Evolutionary conservation across 768 basidiomycete genomes (phyloP).

Genomic region (Mycena polygramma): DNA sequence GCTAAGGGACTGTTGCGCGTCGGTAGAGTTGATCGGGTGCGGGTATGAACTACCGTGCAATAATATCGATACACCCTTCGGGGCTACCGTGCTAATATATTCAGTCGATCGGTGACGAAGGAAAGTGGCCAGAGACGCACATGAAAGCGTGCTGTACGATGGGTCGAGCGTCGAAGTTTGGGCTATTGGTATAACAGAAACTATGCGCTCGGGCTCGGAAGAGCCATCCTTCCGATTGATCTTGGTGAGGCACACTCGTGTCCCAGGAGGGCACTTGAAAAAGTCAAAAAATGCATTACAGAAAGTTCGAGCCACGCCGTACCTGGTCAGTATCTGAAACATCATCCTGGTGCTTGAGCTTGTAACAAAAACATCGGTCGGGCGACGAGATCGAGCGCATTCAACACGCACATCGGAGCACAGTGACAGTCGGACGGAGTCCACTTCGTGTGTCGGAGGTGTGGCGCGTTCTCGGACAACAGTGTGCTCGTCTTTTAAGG

Average conservation of each 20-base stretch:
- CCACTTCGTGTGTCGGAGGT: slow-evolving; percentile 74
- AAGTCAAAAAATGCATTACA: slow-evolving; percentile 20
- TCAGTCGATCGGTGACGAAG: slow-evolving; percentile 29
- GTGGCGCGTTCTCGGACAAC: slow-evolving; percentile 64
- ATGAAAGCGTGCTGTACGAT: slow-evolving; percentile 50
- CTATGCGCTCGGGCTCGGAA: slow-evolving; percentile 59
- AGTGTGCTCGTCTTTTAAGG: slow-evolving; percentile 64
- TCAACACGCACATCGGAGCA: slow-evolving; percentile 60
- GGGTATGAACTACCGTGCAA: slow-evolving; percentile 77
- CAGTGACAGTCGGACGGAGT: slow-evolving; percentile 75
- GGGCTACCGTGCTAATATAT: slow-evolving; percentile 51
- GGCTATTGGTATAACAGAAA: slow-evolving; percentile 83
- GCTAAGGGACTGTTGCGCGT: slow-evolving; percentile 69
- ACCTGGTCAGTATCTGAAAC: slow-evolving; percentile 78
- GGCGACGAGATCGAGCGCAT: not conserved
- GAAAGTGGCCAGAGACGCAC: slow-evolving; percentile 46
- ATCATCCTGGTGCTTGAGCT: slow-evolving; percentile 57
- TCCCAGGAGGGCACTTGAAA: slow-evolving; percentile 73
- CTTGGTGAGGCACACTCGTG: slow-evolving; percentile 80
- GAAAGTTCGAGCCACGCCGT: slow-evolving; percentile 41
- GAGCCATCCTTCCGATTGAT: slow-evolving; percentile 69
- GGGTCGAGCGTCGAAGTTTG: slow-evolving; percentile 52
- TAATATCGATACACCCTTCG: slow-evolving; percentile 66
- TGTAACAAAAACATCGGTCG: not conserved
- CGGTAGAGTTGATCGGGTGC: slow-evolving; percentile 54